These are phyloP conservation scores for Ceratocystis variospora DNA, from an alignment of 2,329 filamentous ascomycete species.

Conservation along the genomic window DNA sequence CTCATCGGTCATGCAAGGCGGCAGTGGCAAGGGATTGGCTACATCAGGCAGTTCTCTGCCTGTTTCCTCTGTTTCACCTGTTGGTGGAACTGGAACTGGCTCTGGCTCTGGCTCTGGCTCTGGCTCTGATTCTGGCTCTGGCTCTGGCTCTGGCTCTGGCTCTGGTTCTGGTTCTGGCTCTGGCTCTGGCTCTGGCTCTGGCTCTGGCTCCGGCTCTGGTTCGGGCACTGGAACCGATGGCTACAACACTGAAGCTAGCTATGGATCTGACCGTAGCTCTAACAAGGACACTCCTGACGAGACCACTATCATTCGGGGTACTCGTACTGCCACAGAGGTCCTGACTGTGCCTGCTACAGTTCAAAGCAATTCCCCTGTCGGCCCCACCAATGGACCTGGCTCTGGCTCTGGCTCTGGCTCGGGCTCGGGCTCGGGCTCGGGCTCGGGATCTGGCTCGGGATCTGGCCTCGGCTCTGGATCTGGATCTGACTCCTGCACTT, in stretches of 20 bases:
- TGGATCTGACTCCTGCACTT: slow-evolving; percentile 1
- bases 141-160: slow-evolving; percentile 30
- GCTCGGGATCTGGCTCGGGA: slow-evolving; percentile 24
- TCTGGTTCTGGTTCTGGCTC: slow-evolving; percentile 41
- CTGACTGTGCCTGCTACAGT: slow-evolving; percentile 24
- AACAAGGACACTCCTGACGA: slow-evolving; percentile 24
- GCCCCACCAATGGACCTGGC: neutral
- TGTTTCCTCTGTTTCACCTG: slow-evolving; percentile 4
- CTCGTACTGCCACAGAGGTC: slow-evolving; percentile 30
- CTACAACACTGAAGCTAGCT: slow-evolving; percentile 23
- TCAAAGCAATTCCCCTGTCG: slow-evolving; percentile 28
- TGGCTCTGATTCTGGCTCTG: neutral
- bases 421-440: too few relatives aligned
- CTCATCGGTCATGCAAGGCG: slow-evolving; percentile 28
- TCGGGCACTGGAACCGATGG: neutral
- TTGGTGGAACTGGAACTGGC: neutral
- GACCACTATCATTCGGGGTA: slow-evolving; percentile 28
- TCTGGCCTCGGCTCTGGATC: slow-evolving; percentile 23
- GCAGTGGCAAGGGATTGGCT: slow-evolving; percentile 17
- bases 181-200: slow-evolving; percentile 12
- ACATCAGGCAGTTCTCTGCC: slow-evolving; percentile 8
- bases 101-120: neutral
- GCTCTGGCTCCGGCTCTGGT: neutral
- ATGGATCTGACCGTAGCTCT: slow-evolving; percentile 23
- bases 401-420: neutral